Evolutionary conservation across 2,329 filamentous ascomycete genomes (phyloP).

Genomic region (Cladosporium austrohemisphaericum): DNA sequence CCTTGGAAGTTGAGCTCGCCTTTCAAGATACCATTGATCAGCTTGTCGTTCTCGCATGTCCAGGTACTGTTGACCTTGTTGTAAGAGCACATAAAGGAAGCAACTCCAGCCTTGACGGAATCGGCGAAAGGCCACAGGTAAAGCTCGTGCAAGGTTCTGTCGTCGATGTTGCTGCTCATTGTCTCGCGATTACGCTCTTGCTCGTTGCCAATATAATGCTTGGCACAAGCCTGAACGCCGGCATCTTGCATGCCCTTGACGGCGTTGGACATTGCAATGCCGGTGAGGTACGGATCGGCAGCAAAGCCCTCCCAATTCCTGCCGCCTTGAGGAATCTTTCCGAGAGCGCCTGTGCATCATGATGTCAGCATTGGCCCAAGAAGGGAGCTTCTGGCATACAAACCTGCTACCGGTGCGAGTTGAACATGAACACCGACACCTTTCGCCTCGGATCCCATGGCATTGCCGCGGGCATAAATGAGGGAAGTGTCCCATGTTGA

Average conservation of each 20-base stretch:
- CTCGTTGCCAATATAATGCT: constrained; percentile 16
- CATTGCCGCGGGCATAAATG: constrained; percentile 75
- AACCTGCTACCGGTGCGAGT: constrained; percentile 71
- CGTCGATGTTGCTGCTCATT: constrained; percentile 30
- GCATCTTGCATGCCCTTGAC: constrained; percentile 48
- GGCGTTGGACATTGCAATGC: constrained; percentile 44
- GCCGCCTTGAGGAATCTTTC: constrained; percentile 15
- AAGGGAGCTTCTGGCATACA: not conserved
- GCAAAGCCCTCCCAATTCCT: constrained; percentile 58
- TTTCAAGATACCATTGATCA: constrained; percentile 66
- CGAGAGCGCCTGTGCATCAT: constrained; percentile 20
- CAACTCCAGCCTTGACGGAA: constrained; percentile 21
- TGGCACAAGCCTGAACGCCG: constrained; percentile 37
- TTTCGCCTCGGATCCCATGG: constrained; percentile 68
- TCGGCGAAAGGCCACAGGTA: constrained; percentile 25
- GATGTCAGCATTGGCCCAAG: not conserved
- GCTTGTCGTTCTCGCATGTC: constrained; percentile 58
- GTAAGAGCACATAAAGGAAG: constrained; percentile 29
- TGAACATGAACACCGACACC: constrained; percentile 72
- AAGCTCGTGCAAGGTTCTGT: constrained; percentile 26
- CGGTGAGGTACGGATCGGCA: constrained; percentile 60
- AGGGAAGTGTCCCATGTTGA: constrained; percentile 84
- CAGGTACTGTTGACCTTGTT: constrained; percentile 61
- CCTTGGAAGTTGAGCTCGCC: constrained; percentile 70
- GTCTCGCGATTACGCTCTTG: constrained; percentile 19